Conservation (phyloP, 169 alveolate species). For the Miamiensis avidus region DNA sequence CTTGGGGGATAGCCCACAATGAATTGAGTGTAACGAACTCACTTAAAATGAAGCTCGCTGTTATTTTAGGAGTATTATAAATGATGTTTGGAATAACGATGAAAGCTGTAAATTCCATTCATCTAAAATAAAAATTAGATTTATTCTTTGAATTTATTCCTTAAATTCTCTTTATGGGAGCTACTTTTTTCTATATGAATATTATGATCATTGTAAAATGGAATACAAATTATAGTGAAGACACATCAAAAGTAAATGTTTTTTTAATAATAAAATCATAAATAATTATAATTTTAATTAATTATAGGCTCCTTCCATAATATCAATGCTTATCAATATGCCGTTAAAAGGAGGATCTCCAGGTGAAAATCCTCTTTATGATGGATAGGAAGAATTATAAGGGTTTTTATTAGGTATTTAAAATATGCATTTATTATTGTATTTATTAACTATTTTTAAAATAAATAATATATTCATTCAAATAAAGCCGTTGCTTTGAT, state of each 20-base stretch:
- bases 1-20: constrained; percentile 96
- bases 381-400: constrained; percentile 13
- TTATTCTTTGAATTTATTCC: constrained; percentile 81
- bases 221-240: constrained; percentile 49
- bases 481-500: constrained; percentile 41
- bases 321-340: constrained; percentile 68
- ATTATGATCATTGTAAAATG: constrained; percentile 67
- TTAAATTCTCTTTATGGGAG: constrained; percentile 56
- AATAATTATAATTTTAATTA: constrained; percentile 45
- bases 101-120: constrained; percentile 67
- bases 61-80: constrained; percentile 87
- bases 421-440: neutral
- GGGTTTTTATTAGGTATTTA: neutral
- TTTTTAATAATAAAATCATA: no score
- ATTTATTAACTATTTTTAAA: neutral
- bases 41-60: constrained; percentile 98
- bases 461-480: neutral
- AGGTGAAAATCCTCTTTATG: constrained; percentile 26
- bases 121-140: constrained; percentile 52
- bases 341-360: constrained; percentile 53
- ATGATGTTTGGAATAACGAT: constrained; percentile 75
- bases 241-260: constrained; percentile 39
- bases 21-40: constrained; percentile 95
- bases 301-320: constrained; percentile 64
- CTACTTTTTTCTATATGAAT: constrained; percentile 77